Evolutionary conservation across 306 rosid genomes (phyloP).

Genomic region (Hippophae tibetana): DNA sequence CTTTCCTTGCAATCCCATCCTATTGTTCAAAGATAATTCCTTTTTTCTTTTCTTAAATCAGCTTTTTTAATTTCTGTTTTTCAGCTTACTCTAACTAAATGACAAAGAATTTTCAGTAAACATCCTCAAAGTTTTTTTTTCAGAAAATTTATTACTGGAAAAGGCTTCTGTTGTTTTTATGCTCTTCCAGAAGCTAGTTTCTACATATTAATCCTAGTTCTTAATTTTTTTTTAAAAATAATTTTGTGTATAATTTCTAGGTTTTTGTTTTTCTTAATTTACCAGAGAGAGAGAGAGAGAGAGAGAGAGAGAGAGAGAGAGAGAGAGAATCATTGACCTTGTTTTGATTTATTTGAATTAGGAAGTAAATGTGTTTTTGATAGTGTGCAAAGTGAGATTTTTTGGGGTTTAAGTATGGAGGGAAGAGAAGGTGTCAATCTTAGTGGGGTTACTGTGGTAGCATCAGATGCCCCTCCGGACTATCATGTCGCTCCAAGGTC

Average conservation of each 20-base stretch:
- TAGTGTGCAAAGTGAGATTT: constrained; percentile 28
- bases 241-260: constrained; percentile 9
- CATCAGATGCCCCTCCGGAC: constrained; percentile 95
- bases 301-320: background rate
- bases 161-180: constrained; percentile 13
- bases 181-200: constrained; percentile 20
- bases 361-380: constrained; percentile 33
- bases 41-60: constrained; percentile 15
- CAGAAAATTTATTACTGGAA: constrained; percentile 16
- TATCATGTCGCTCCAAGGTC: constrained; percentile 84
- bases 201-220: constrained; percentile 1
- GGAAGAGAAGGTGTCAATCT: constrained; percentile 59
- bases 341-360: constrained; percentile 25
- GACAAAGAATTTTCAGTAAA: constrained; percentile 15
- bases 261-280: constrained; percentile 11
- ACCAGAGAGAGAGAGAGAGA: background rate
- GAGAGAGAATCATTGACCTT: background rate
- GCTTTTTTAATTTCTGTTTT: constrained; percentile 25
- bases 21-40: constrained; percentile 18
- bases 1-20: constrained; percentile 20
- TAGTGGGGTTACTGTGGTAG: constrained; percentile 94
- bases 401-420: constrained; percentile 56
- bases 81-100: constrained; percentile 15
- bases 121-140: constrained; percentile 8
- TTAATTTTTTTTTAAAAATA: background rate